These are phyloP conservation scores for Parastagonospora avenae DNA, from an alignment of 2,329 filamentous ascomycete species.

Conservation along the genomic window DNA sequence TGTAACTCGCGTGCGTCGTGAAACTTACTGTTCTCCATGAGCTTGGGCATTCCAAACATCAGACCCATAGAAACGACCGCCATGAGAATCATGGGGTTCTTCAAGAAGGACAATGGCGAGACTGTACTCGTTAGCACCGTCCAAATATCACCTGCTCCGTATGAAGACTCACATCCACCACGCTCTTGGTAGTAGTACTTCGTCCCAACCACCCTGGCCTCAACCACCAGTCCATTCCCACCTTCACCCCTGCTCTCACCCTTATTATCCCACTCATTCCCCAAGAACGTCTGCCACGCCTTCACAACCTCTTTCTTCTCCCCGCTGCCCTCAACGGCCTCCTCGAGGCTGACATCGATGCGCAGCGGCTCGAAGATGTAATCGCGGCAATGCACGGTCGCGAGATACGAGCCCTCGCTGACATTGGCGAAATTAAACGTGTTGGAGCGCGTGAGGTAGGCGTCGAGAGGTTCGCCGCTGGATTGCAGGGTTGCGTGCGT, in stretches of 20 bases:
- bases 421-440: conserved; percentile 79
- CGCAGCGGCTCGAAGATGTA: conserved; percentile 79
- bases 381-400: conserved; percentile 76
- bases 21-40: conserved; percentile 88
- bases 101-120: conserved; percentile 79
- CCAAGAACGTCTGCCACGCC: conserved; percentile 84
- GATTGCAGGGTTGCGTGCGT: conserved; percentile 71
- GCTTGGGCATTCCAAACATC: conserved; percentile 90
- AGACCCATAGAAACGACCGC: conserved; percentile 80
- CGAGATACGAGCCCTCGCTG: conserved; percentile 74
- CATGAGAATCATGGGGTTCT: conserved; percentile 97
- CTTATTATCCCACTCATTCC: conserved; percentile 88
- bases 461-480: conserved; percentile 55
- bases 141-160: background rate
- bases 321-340: conserved; percentile 34
- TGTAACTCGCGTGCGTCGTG: background rate
- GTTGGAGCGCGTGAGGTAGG: conserved; percentile 70
- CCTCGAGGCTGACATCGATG: conserved; percentile 67
- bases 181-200: conserved; percentile 82
- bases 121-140: conserved; percentile 56
- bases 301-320: conserved; percentile 55
- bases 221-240: conserved; percentile 57
- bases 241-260: conserved; percentile 64
- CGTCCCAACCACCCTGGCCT: conserved; percentile 64
- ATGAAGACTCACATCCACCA: conserved; percentile 68